These are phyloP conservation scores for Euphorbia lathyris DNA, from an alignment of 345 rosid genomes.

Conservation along the genomic window DNA sequence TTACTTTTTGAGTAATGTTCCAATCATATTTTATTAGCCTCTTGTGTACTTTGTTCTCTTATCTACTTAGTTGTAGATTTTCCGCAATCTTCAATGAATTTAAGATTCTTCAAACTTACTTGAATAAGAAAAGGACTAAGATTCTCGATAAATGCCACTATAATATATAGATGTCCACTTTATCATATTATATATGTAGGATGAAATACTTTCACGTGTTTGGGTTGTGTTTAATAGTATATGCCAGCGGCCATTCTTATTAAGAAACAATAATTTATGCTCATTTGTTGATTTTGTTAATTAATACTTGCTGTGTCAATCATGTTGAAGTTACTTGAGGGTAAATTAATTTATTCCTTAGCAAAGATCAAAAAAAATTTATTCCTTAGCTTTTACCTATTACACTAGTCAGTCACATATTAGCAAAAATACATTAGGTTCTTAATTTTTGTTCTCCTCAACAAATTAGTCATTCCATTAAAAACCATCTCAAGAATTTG, in stretches of 20 bases:
- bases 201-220: constrained; percentile 23
- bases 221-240: constrained; percentile 15
- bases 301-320: background rate
- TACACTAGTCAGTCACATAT: too few relatives aligned
- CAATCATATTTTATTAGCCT: constrained; percentile 18
- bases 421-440: too few relatives aligned
- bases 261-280: background rate
- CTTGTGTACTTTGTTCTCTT: constrained; percentile 11
- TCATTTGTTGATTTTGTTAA: background rate
- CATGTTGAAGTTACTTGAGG: background rate
- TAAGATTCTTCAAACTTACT: constrained; percentile 16
- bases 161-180: constrained; percentile 18
- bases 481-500: too few relatives aligned
- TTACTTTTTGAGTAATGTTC: constrained; percentile 29
- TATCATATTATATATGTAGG: constrained; percentile 7
- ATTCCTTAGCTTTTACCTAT: too few relatives aligned
- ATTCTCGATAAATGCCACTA: constrained; percentile 19
- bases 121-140: constrained; percentile 20
- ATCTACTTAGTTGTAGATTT: constrained; percentile 14
- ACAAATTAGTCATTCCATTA: too few relatives aligned
- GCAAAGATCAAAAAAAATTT: too few relatives aligned
- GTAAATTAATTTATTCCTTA: too few relatives aligned
- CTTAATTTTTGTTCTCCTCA: too few relatives aligned
- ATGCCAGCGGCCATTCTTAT: constrained; percentile 15
- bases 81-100: constrained; percentile 12